Percentiles rank a stretch among this genome's conserved stretches.
Conservation (phyloP, 306 rosid genomes). For the Alnus glutinosa region DNA sequence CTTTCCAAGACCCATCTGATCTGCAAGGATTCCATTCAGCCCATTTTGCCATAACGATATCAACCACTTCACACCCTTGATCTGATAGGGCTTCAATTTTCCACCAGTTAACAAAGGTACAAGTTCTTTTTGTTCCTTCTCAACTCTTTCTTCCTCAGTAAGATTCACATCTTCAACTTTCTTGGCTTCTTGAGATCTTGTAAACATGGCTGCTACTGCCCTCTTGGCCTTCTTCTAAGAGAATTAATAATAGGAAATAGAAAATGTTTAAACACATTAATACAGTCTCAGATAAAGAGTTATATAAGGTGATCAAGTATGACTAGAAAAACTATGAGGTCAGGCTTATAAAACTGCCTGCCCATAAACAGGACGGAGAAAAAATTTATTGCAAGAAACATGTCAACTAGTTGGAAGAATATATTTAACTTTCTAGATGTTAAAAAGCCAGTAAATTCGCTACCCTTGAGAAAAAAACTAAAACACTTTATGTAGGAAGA, state of each 20-base stretch:
- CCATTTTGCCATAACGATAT: slow-evolving; percentile 99
- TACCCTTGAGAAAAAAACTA: not conserved
- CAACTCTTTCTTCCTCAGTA: slow-evolving; percentile 67
- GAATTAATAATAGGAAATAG: slow-evolving; percentile 1
- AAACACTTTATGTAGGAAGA: not conserved
- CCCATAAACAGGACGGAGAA: not conserved
- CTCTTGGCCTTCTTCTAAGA: slow-evolving; percentile 75
- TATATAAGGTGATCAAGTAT: not conserved
- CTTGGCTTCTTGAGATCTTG: slow-evolving; percentile 77
- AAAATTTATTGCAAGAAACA: not conserved
- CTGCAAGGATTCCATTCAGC: slow-evolving; percentile 95
- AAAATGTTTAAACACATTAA: not conserved
- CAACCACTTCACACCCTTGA: slow-evolving; percentile 96
- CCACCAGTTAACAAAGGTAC: slow-evolving; percentile 92
- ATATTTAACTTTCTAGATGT: not conserved
- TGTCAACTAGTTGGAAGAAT: slow-evolving; percentile 1
- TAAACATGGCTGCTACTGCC: slow-evolving; percentile 94
- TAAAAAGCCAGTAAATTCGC: not conserved
- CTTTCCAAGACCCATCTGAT: slow-evolving; percentile 99
- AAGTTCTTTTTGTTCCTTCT: slow-evolving; percentile 81
- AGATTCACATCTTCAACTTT: slow-evolving; percentile 52
- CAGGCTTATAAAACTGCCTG: not conserved
- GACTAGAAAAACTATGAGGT: not conserved
- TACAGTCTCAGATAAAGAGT: not conserved
- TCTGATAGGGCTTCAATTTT: slow-evolving; percentile 74